Base-by-base conservation (phyloP, 2,329 filamentous ascomycete species). In the Colletotrichum filicis region DNA sequence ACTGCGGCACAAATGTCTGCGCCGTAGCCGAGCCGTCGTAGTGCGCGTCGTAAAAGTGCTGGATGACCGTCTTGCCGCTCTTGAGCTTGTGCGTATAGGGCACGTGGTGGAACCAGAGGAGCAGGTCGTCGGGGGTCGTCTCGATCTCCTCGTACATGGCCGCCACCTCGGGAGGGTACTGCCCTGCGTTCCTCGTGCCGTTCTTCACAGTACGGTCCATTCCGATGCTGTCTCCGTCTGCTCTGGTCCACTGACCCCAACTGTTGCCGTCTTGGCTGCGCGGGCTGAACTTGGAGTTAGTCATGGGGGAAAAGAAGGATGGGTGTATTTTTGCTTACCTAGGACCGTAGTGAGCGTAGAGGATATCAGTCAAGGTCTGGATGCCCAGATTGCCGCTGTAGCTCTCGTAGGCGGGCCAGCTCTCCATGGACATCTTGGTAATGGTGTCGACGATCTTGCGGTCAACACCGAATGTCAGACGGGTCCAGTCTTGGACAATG, bases 101-200 rank as follows among this genome's bases (percentile, higher is more conserved):
- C 0, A 94, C 91, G 77, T 94, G 92, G 79, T 94, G 92, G 82
- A 94, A 94, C 92, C 92, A 94, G 2, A 94, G 83, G 2, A 94
- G 80, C 1, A 94, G 83, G 26, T 94, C 85, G 73, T 94, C 92
- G 0, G 92, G 92, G 0, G 92, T 94, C 0, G 89, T 91, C 16
- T 88, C 86, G 22, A 90, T 83, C 56, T 87, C 81, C 76, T 94
- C 92, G 78, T 87, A 94, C 76, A 83, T 80, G 3, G 83, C 79
- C 0, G 89, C 88, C 0, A 94, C 80, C 72, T 92, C 89, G 0
- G 85, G 76, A 0, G 92, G 91, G 77, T 94, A 94, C 76, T 93
- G 91, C 0, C 91, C 91, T 0, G 92, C 83, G 74, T 87, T 91
- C 0, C 90, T 89, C 0, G 92, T 94, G 11, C 92, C 92, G 66